Evolutionary conservation across 352 stramenopile species (phyloP), one percentile per base, ranked within the genome.

Genomic region (Phytopythium boreale): DNA sequence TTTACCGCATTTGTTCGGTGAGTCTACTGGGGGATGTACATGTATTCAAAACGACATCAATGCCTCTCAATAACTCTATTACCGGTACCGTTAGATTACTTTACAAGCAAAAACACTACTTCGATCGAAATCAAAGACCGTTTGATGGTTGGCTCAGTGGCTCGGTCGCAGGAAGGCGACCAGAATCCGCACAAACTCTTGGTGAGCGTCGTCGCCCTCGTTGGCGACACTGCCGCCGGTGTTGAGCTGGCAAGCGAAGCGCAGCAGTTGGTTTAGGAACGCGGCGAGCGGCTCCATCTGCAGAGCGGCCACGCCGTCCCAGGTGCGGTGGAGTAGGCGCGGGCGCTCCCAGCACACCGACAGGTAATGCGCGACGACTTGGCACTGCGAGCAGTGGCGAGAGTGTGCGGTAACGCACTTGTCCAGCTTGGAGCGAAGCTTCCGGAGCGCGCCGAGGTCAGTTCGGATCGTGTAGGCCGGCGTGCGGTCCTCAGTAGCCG

Each of bases 201-300:
- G 57, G 46, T 77, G 70, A 15, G 24, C 55, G 29, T 77, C 70
- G 49, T 56, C 31, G 19, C 63, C n/a, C 19, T 44, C 55, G 55
- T 29, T 36, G 39, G 14, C 10, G 7, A 24, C 22, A 19, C 14
- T 19, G n/a, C 67, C 29, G 9, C 14, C 29, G 17, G 17, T 17
- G 29, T 43, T 57, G 6, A 77, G 41, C 39, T 77, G 67, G 8
- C 67, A 59, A 3, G 67, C 62, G n/a, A 77, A 70, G 36, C 44
- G 49, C 53, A 77, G 31, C 39, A 77, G 51, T 26, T 75, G 71
- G 61, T 77, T 77, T 59, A 77, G 62, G 64, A 77, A 77, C 24
- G 46, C 55, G 6, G 31, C 66, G 49, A 75, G 62, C 37, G 68
- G 62, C 26, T 72, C 70, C 51, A 67, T 72, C 55, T 77, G 67